Percentiles rank a stretch among this genome's conserved stretches.
Conservation (phyloP, 192 early-diverging fungal species). For the Gigaspora rosea region DNA sequence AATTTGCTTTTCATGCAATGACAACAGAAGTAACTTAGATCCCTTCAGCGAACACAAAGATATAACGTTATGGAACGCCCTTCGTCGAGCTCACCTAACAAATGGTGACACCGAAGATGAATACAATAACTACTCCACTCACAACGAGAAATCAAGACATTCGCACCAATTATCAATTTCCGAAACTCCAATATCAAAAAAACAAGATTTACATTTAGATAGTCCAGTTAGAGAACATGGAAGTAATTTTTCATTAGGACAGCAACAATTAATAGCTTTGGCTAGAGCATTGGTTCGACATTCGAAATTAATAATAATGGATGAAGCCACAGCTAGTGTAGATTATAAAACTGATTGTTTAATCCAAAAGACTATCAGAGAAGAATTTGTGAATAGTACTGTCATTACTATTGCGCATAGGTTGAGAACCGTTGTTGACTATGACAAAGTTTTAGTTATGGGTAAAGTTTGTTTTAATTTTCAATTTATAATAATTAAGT, state of each 20-base stretch:
- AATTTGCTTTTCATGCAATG: neutral
- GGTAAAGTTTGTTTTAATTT: slow-evolving; percentile 15
- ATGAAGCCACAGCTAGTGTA: slow-evolving; percentile 90
- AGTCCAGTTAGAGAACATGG: slow-evolving; percentile 74
- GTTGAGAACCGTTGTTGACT: slow-evolving; percentile 74
- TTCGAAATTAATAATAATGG: slow-evolving; percentile 70
- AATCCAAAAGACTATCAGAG: slow-evolving; percentile 84
- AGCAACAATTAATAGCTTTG: slow-evolving; percentile 70
- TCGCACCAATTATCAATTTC: neutral
- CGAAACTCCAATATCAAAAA: slow-evolving; percentile 31
- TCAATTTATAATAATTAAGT: neutral
- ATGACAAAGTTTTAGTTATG: slow-evolving; percentile 62
- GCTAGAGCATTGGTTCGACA: slow-evolving; percentile 71
- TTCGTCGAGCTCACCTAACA: slow-evolving; percentile 73
- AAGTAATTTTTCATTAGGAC: slow-evolving; percentile 71
- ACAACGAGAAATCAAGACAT: neutral
- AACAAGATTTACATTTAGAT: slow-evolving; percentile 54
- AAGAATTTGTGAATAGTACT: slow-evolving; percentile 70
- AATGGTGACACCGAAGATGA: slow-evolving; percentile 34
- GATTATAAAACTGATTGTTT: slow-evolving; percentile 79
- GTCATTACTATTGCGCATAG: slow-evolving; percentile 87
- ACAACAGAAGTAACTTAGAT: slow-evolving; percentile 76
- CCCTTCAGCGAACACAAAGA: slow-evolving; percentile 81
- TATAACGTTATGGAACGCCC: slow-evolving; percentile 70
- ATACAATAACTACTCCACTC: neutral